Conservation (phyloP, 2,329 filamentous ascomycete genomes). For the Botrytis fragariae region DNA sequence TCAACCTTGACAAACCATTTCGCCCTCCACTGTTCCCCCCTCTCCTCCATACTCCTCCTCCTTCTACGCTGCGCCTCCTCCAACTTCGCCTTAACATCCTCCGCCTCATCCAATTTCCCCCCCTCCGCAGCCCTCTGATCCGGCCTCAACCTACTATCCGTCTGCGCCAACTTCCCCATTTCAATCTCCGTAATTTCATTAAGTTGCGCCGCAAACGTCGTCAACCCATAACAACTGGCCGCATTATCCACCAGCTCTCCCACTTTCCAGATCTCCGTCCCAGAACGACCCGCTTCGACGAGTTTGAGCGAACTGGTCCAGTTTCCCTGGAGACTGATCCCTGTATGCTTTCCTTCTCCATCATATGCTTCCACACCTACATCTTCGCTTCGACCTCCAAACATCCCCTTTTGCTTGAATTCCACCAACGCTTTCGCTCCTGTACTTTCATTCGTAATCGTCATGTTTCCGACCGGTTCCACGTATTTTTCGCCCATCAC, state of each 20-base stretch:
- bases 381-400: slow-evolving; percentile 90
- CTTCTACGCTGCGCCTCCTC: slow-evolving; percentile 82
- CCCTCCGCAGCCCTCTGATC: slow-evolving; percentile 85
- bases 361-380: slow-evolving; percentile 74
- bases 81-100: slow-evolving; percentile 75
- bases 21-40: slow-evolving; percentile 69
- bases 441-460: slow-evolving; percentile 77
- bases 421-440: slow-evolving; percentile 82
- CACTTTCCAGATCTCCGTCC: slow-evolving; percentile 73
- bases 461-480: slow-evolving; percentile 89
- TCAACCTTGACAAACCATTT: slow-evolving; percentile 78
- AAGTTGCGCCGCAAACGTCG: slow-evolving; percentile 77
- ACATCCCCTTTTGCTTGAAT: slow-evolving; percentile 96
- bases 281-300: slow-evolving; percentile 60
- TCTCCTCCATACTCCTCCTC: slow-evolving; percentile 71
- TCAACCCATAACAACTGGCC: slow-evolving; percentile 80
- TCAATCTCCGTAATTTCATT: slow-evolving; percentile 88
- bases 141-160: slow-evolving; percentile 79
- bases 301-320: slow-evolving; percentile 77
- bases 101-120: slow-evolving; percentile 78
- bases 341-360: slow-evolving; percentile 60
- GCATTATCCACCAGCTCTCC: slow-evolving; percentile 78
- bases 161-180: slow-evolving; percentile 68
- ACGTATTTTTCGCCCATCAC: slow-evolving; percentile 98
- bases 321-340: slow-evolving; percentile 71